phyloP scores from a whole-genome alignment of 2,329 filamentous ascomycete genomes.

The Pseudogymnoascus sp. region DNA sequence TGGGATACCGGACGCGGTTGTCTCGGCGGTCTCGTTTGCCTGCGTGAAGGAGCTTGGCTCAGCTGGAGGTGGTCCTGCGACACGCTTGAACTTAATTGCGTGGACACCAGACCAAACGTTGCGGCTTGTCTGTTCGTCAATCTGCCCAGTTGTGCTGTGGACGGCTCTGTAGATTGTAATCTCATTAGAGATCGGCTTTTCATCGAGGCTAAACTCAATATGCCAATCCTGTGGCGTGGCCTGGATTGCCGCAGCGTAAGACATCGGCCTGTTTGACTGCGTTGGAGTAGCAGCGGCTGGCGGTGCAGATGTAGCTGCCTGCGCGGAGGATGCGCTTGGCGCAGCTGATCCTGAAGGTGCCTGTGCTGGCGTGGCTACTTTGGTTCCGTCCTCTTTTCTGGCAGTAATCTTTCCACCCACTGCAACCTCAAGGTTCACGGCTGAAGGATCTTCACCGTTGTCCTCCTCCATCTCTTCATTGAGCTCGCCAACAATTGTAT shows the following conservation, averaged over 20 bases:
- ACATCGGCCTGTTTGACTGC: conserved; percentile 57
- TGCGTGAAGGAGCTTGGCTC: conserved; percentile 59
- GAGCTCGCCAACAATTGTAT: conserved; percentile 83
- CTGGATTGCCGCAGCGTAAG: conserved; percentile 79
- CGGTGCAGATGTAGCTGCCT: conserved; percentile 27
- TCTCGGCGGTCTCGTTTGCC: conserved; percentile 42
- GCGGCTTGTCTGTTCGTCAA: conserved; percentile 61
- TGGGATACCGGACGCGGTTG: conserved; percentile 58
- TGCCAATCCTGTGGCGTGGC: conserved; percentile 88
- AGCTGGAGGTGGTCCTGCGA: conserved; percentile 70
- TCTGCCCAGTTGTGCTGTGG: conserved; percentile 49
- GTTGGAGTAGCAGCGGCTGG: conserved; percentile 36
- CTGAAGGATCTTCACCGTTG: conserved; percentile 68
- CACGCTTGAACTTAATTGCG: conserved; percentile 83
- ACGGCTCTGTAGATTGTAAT: conserved; percentile 95
- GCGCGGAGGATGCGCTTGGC: conserved; percentile 35
- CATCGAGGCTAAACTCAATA: conserved; percentile 86
- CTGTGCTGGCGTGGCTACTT: conserved; percentile 74
- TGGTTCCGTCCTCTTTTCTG: conserved; percentile 83
- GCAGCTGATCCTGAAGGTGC: conserved; percentile 37
- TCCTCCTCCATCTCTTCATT: conserved; percentile 75
- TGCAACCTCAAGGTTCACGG: conserved; percentile 85
- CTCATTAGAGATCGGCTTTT: conserved; percentile 76
- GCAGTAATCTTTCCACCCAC: conserved; percentile 83
- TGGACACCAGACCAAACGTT: conserved; percentile 89